Evolutionary conservation across 163 green algal species (phyloP), one percentile per base, ranked within the genome.

Genomic region (Smithsoniella earleae): DNA sequence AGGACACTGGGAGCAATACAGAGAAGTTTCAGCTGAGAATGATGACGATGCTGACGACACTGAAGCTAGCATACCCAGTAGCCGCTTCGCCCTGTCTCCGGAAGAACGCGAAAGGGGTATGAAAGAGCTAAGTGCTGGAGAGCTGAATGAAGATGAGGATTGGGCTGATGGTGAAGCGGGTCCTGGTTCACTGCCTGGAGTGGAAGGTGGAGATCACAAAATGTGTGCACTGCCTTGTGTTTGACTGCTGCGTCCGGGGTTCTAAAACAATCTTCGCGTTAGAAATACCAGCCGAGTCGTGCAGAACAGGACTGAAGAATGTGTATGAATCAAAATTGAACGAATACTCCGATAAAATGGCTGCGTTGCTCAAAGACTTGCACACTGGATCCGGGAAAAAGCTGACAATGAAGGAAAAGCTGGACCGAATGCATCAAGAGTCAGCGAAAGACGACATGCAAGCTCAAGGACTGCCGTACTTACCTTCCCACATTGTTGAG

Each of bases 381-480:
- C 58, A 69, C n/a, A 38, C n/a, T 30, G 58, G 58, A n/a, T 69
- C 58, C 25, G 58, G 58, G 30, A 69, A 69, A 33, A 69, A 69
- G 58, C 10, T 69, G 58, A 69, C 58, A 5, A 30, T 30, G 27
- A 69, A 69, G 58, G 58, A 69, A 33, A 30, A 36, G 25, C 20
- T 69, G 25, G n/a, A 30, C 1, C 4, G 22, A 16, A 30, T 69
- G 25, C 30, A 30, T 34, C 30, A 69, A 33, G n/a, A 30, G n/a
- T 45, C 20, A 30, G 58, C 58, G 16, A 30, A 38, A 33, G 58
- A 69, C 1, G 25, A 34, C 58, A 38, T 34, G 58, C 16, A 69
- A 33, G 25, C 43, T n/a, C 30, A 33, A n/a, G 58, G 58, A 4
- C 20, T 69, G 16, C 58, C 58, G 4, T 18, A 69, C 27, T 22